Conservation (phyloP, 2,329 filamentous ascomycete species). For the Penicillium aurantiogriseum region DNA sequence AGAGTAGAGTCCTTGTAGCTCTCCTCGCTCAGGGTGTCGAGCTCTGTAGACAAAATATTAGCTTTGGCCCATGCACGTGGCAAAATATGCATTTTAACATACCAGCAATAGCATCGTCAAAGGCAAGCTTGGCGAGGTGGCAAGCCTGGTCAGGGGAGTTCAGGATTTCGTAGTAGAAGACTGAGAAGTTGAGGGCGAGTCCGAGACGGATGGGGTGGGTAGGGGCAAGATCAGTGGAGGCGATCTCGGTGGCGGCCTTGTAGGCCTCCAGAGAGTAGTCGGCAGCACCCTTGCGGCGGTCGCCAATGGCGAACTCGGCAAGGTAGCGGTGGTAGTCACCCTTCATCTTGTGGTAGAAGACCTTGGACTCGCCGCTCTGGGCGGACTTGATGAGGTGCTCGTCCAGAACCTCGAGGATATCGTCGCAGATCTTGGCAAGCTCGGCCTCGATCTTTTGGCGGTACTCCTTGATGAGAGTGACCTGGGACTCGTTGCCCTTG, state of each 20-base stretch:
- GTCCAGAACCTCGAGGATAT: constrained; percentile 93
- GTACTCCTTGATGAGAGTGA: constrained; percentile 93
- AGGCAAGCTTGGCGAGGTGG: constrained; percentile 94
- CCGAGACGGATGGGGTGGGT: constrained; percentile 92
- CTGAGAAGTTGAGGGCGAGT: constrained; percentile 92
- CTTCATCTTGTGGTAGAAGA: constrained; percentile 99
- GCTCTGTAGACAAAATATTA: constrained; percentile 58
- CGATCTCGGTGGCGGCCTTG: constrained; percentile 90
- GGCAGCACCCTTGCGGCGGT: constrained; percentile 92
- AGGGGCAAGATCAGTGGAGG: constrained; percentile 81
- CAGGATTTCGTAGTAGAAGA: constrained; percentile 99
- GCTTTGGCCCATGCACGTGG: constrained; percentile 18
- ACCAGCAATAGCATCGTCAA: constrained; percentile 93
- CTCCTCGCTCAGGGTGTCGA: constrained; percentile 95
- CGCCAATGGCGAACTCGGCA: constrained; percentile 90
- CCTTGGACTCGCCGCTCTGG: constrained; percentile 95
- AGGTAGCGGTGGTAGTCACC: constrained; percentile 99
- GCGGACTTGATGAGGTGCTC: constrained; percentile 91
- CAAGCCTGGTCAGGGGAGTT: constrained; percentile 98
- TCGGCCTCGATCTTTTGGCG: constrained; percentile 97
- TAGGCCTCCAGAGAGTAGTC: constrained; percentile 95
- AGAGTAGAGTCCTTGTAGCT: constrained; percentile 99
- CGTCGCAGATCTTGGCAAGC: constrained; percentile 95
- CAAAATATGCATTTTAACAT: constrained; percentile 32
- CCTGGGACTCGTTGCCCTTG: constrained; percentile 93